phyloP scores from a whole-genome alignment of 495 filamentous ascomycete species.

The Elasticomyces elasticus region DNA sequence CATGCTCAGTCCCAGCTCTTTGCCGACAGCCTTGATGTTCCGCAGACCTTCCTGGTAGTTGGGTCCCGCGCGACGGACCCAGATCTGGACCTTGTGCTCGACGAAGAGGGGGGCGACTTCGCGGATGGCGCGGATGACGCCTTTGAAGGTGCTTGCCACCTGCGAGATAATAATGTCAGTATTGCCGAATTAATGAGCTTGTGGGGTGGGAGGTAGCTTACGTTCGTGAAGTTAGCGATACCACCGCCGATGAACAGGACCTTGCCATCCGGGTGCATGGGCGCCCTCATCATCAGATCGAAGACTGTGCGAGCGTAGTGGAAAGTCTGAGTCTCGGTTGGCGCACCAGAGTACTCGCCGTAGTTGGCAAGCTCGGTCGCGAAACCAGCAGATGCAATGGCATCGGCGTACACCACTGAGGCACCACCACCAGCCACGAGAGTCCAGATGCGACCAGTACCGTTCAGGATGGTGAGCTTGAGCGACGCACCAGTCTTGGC shows the following conservation, averaged over 20 bases:
- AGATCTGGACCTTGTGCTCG: conserved; percentile 98
- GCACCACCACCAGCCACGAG: conserved; percentile 98
- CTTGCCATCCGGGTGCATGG: conserved; percentile 79
- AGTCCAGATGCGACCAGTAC: conserved; percentile 88
- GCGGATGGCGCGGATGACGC: conserved; percentile 92
- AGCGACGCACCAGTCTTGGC: conserved; percentile 98
- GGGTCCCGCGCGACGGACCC: conserved; percentile 96
- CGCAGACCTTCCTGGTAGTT: conserved; percentile 99
- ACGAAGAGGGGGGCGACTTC: conserved; percentile 75
- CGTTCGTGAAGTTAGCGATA: conserved; percentile 99
- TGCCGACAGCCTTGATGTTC: conserved; percentile 95
- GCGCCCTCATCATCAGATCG: conserved; percentile 94
- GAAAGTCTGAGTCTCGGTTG: conserved; percentile 95
- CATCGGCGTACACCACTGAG: conserved; percentile 97
- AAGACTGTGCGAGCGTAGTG: conserved; percentile 95
- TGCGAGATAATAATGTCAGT: conserved; percentile 32
- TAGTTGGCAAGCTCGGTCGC: conserved; percentile 97
- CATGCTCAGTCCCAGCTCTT: conserved; percentile 87
- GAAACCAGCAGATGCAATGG: conserved; percentile 94
- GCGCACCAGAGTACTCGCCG: conserved; percentile 98
- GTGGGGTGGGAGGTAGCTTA: conserved; percentile 16
- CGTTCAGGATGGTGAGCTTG: conserved; percentile 93
- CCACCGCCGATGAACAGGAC: conserved; percentile 98
- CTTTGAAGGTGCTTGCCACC: conserved; percentile 97
- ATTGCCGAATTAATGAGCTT: neutral